Evolutionary conservation across 352 stramenopile genomes (phyloP).

Genomic region (Pythium sukuiense): DNA sequence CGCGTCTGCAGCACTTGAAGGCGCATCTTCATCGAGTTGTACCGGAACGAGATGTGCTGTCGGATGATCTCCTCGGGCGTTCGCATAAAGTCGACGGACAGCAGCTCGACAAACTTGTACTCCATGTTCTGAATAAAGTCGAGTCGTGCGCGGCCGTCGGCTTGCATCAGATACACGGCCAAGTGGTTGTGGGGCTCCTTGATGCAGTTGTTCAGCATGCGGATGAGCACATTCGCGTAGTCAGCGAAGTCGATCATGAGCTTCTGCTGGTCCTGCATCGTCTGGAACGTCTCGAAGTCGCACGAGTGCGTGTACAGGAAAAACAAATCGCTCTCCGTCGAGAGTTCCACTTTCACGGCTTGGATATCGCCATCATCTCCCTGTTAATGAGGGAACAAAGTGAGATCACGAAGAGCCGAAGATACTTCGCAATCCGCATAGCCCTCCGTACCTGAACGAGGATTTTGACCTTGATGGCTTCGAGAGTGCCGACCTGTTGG

Average conservation of each 20-base stretch:
- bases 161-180: conserved; percentile 93
- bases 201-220: conserved; percentile 96
- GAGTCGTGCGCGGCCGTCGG: conserved; percentile 86
- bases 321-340: conserved; percentile 92
- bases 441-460: conserved; percentile 67
- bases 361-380: conserved; percentile 85
- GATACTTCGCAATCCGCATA: background rate
- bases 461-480: conserved; percentile 95
- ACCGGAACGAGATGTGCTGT: conserved; percentile 92
- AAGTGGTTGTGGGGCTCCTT: conserved; percentile 94
- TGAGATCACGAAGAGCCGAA: background rate
- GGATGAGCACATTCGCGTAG: conserved; percentile 92
- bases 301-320: conserved; percentile 92
- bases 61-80: conserved; percentile 88
- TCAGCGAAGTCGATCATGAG: conserved; percentile 95
- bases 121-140: conserved; percentile 97
- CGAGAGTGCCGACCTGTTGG: conserved; percentile 90
- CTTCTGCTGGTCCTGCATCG: conserved; percentile 94
- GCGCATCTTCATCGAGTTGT: conserved; percentile 93
- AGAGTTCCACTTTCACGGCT: conserved; percentile 88
- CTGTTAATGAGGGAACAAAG: conserved; percentile 27
- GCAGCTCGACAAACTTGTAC: conserved; percentile 96
- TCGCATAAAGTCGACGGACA: conserved; percentile 91
- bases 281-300: conserved; percentile 83
- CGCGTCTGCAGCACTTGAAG: conserved; percentile 91